These are phyloP conservation scores for Blastocystis sp. DNA, from an alignment of 352 stramenopile species.

Conservation along the genomic window DNA sequence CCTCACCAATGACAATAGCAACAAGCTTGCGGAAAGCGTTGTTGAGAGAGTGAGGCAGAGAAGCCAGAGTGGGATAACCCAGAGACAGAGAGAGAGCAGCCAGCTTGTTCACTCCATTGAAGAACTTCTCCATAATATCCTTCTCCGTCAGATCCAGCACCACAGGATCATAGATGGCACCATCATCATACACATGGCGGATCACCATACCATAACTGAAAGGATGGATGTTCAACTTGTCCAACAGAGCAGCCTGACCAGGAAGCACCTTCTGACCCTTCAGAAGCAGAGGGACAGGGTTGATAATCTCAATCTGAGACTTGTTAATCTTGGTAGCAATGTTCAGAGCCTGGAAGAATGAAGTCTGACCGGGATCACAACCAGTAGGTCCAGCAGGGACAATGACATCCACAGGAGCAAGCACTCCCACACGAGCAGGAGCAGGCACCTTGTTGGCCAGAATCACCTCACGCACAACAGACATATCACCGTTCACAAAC, in stretches of 20 bases:
- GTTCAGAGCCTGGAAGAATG: constrained; percentile 97
- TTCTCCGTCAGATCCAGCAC: constrained; percentile 95
- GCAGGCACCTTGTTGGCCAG: constrained; percentile 84
- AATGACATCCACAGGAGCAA: constrained; percentile 89
- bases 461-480: constrained; percentile 69
- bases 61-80: constrained; percentile 89
- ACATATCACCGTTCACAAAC: constrained; percentile 95
- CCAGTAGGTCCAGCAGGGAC: constrained; percentile 91
- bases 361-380: constrained; percentile 96
- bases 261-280: constrained; percentile 91
- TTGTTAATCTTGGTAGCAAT: constrained; percentile 99
- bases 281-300: constrained; percentile 85
- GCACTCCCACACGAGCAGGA: constrained; percentile 85
- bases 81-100: constrained; percentile 87
- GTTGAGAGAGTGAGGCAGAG: constrained; percentile 92
- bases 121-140: constrained; percentile 90
- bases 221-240: constrained; percentile 96
- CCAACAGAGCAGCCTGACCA: constrained; percentile 91
- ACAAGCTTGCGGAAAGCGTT: constrained; percentile 96
- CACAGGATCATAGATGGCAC: constrained; percentile 92
- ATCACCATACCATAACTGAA: constrained; percentile 98
- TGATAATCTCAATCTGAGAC: constrained; percentile 98
- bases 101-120: constrained; percentile 81
- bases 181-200: constrained; percentile 92
- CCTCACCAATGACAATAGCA: constrained; percentile 82